phyloP scores from a whole-genome alignment of 148 eudicot genomes.

The Talinum fruticosum region DNA sequence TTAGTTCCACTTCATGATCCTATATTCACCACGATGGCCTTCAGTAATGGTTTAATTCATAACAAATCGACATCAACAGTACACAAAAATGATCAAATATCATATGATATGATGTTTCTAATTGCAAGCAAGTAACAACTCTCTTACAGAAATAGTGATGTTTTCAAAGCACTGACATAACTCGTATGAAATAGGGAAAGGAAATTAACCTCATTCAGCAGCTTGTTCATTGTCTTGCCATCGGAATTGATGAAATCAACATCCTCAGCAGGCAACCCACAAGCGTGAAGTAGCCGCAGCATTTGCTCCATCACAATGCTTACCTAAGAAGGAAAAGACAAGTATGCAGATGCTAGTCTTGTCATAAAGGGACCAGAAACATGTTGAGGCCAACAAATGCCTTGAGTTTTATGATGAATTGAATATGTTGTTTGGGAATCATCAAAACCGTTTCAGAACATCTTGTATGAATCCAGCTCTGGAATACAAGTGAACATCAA shows the following conservation, averaged over 20 bases:
- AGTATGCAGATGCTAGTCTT: neutral
- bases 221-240: conserved; percentile 87
- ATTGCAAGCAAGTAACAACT: neutral
- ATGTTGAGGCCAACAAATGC: conserved; percentile 2
- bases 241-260: conserved; percentile 97
- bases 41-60: neutral
- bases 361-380: neutral
- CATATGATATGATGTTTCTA: neutral
- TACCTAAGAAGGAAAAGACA: conserved; percentile 39
- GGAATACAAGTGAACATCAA: too few relatives aligned
- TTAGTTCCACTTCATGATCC: neutral
- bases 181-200: neutral
- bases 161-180: neutral
- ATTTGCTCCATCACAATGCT: conserved; percentile 97
- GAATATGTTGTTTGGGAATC: too few relatives aligned
- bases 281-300: conserved; percentile 88
- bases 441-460: too few relatives aligned
- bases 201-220: conserved; percentile 71
- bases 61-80: neutral
- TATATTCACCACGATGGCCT: neutral
- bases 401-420: neutral
- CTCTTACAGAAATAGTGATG: neutral
- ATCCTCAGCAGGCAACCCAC: conserved; percentile 90
- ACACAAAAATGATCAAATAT: neutral
- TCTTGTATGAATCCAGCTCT: too few relatives aligned